Evolutionary conservation across 495 filamentous ascomycete genomes (phyloP), one percentile per base, ranked within the genome.

Genomic region (Rhizodiscina lignyota): DNA sequence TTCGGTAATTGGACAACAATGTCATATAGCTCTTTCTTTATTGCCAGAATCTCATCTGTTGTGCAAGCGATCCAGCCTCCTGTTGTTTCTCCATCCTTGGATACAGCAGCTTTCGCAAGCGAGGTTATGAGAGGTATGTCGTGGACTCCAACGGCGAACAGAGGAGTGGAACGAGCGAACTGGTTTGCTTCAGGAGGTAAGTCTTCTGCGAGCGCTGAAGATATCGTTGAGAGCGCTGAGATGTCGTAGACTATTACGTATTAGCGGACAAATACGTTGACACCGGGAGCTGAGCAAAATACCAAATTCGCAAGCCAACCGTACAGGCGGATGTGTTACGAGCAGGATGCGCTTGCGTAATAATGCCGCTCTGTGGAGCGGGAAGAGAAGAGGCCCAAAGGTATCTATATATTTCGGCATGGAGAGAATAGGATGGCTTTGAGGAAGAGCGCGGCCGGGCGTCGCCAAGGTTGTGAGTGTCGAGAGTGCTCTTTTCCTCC

Each of bases 31-130:
- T 74, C 64, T 19, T 71, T 64, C 54, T 94, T 97, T 55, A 79
- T 78, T 38, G 68, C 71, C 23, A 97, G 66, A 35, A 97, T 79
- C 47, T 75, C 84, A 53, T 97, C 89, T 17, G 89, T 96, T 21
- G 86, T 89, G 53, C 86, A 94, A 1, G 89, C 89, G 30, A 93
- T 70, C 86, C 85, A 96, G 10, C 81, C 75, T 1, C 70, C 62
- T 8, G 35, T 20, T 19, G 24, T n/a, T 2, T 38, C 28, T 16
- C 38, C 31, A 27, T 75, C 76, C 10, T 63, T 56, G 13, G 13
- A 12, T 2, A 16, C n/a, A 19, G 28, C 18, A 12, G 18, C 19
- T 6, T 19, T 19, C n/a, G 18, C 22, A n/a, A 71, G 61, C 31
- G 67, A 61, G 34, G 76, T 63, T 4, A 89, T 69, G 38, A 76